Evolutionary conservation across 2,329 filamentous ascomycete genomes (phyloP), one percentile per base, ranked within the genome.

Genomic region (Hysterium pulicare): DNA sequence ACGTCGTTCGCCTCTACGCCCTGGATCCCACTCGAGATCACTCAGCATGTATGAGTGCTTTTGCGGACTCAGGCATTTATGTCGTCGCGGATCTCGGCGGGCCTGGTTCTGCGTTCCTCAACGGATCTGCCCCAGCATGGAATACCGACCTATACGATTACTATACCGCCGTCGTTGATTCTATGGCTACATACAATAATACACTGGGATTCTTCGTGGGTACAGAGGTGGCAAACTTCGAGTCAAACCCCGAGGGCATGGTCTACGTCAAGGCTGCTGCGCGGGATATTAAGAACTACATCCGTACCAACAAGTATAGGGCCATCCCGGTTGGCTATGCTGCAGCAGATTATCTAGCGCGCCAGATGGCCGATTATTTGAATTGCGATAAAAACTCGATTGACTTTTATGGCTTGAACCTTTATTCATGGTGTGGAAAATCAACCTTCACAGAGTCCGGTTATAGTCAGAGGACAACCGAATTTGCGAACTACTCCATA

Each of bases 51-150:
- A 95, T 97, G 90, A 75, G 77, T 57, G 67, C 88, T 54, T 79
- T 97, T 36, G 78, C 85, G 42, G 79, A 86, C 42, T 86, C 86
- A 42, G 90, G 89, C 62, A 97, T 97, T 74, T 97, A 97, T 69
- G 83, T 97, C 59, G 81, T 97, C 58, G 87, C 90, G 54, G 93
- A 98, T 74, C 74, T 98, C 50, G 55, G 57, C 22, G 58, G 62
- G 45, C 62, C 62, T 5, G 41, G 46, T n/a, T n/a, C n/a, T n/a
- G n/a, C n/a, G n/a, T n/a, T n/a, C n/a, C n/a, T n/a, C n/a, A n/a
- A n/a, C n/a, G n/a, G n/a, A n/a, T n/a, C n/a, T n/a, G n/a, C n/a
- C n/a, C n/a, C n/a, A 30, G 20, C 13, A n/a, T 8, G 15, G n/a
- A 9, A 11, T 15, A 8, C 22, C 37, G 13, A 28, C 13, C 7